These are phyloP conservation scores for Agaricus subrufescens DNA, from an alignment of 768 basidiomycete genomes.

Conservation along the genomic window DNA sequence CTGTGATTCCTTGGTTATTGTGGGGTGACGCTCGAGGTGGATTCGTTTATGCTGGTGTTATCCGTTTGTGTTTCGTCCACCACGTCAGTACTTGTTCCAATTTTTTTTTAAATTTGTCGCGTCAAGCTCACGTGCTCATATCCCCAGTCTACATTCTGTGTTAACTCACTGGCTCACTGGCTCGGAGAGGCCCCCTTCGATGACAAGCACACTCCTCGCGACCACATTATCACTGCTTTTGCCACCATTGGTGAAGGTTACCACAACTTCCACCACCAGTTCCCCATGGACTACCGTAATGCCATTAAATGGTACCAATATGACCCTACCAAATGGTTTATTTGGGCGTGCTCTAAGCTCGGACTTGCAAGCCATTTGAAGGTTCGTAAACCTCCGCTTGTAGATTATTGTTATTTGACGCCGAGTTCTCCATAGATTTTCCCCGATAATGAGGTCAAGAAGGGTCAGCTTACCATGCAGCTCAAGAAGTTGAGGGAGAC, in stretches of 20 bases:
- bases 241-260: conserved; percentile 95
- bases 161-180: conserved; percentile 97
- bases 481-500: conserved; percentile 80
- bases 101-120: neutral
- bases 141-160: conserved; percentile 88
- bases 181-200: conserved; percentile 91
- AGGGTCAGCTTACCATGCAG: conserved; percentile 93
- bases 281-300: conserved; percentile 97
- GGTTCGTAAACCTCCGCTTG: conserved; percentile 19
- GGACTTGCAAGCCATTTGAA: conserved; percentile 74
- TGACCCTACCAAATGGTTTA: conserved; percentile 93
- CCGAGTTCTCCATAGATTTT: conserved; percentile 27
- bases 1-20: conserved; percentile 65
- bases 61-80: conserved; percentile 80
- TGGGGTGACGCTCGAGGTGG: conserved; percentile 91
- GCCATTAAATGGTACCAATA: conserved; percentile 95
- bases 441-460: conserved; percentile 61
- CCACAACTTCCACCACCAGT: conserved; percentile 97
- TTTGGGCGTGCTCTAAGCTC: conserved; percentile 51
- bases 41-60: conserved; percentile 77
- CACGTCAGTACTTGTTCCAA: conserved; percentile 50
- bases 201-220: conserved; percentile 90
- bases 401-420: too few species aligned
- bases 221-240: conserved; percentile 85
- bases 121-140: conserved; percentile 6